Conservation (phyloP, 163 green algal genomes). For the Scenedesmus sp. region DNA sequence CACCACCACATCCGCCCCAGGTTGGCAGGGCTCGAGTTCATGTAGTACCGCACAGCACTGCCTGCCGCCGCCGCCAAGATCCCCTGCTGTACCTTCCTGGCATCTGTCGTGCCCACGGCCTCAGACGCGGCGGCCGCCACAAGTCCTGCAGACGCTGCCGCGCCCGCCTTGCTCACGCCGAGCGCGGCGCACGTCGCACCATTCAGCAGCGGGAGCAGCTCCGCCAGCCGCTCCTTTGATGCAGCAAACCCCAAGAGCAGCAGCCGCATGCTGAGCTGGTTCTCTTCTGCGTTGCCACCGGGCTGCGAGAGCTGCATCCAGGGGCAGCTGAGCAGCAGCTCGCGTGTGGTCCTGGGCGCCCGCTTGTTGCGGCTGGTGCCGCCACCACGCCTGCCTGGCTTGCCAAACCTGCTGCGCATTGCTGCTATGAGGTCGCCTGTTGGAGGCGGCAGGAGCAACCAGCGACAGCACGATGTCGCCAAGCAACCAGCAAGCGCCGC, state of each 20-base stretch:
- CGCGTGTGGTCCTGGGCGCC: not conserved
- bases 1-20: not conserved
- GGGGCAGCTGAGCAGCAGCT: not conserved
- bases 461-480: no score
- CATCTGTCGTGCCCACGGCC: not conserved
- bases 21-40: not conserved
- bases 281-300: not conserved
- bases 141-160: not conserved
- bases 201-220: not conserved
- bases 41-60: not conserved
- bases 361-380: not conserved
- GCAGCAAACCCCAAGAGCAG: not conserved
- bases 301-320: not conserved
- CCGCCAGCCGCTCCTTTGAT: not conserved
- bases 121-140: not conserved
- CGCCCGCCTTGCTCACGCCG: not conserved
- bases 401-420: not conserved
- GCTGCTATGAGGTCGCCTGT: not conserved
- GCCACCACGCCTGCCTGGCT: not conserved
- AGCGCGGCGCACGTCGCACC: not conserved
- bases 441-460: not conserved
- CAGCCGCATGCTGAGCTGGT: not conserved
- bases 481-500: no score
- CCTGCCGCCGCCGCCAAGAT: conserved; percentile 1
- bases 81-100: not conserved